Base-by-base conservation (phyloP, 805 yeast species). In the Saturnispora halmiae region DNA sequence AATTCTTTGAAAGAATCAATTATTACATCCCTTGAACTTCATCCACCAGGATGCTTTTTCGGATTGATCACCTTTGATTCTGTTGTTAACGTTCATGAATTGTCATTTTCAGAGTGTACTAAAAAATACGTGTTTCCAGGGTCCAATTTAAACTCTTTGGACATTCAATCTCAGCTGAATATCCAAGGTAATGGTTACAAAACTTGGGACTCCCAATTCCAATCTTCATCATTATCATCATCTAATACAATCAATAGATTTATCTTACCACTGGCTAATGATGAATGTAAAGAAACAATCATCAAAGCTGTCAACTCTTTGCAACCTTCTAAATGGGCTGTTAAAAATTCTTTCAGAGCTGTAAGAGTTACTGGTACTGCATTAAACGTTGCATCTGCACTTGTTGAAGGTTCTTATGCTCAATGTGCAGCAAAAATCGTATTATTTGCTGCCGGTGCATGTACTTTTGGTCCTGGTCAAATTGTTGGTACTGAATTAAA, bases 331-430 rank as follows among this genome's bases (percentile, higher is more conserved):
- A 61, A 58, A 44, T 92, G 99, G 99, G 76, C 90, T 26, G 82
- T 83, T 28, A 81, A 82, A 35, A 75, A 82, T 37, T 85, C 83
- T 39, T 78, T 78, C 55, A 77, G 99, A 60, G 83, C 97, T 7
- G 65, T 84, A 41, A 75, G 99, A 66, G 82, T 90, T 45, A 85
- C 96, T 3, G 98, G 98, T 45, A 79, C 94, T 22, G 97, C 98
- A 4, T 62, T 88, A 52, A 76, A 82, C 48, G 78, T 92, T 49
- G 95, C 96, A 8, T 70, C 87, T 21, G 73, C 82, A 51, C 59
- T 92, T 41, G 72, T 87, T 49, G 95, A 88, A 58, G 79, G 84
- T 29, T 71, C 92, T 22, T 85, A 77, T 65, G 79, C 87, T 39
- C 87, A 84, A 43, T 76, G 79, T 51, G 95, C 96, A 38, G 87